Base-by-base conservation (phyloP, 179 eudicot species). In the Patellifolia procumbens region DNA sequence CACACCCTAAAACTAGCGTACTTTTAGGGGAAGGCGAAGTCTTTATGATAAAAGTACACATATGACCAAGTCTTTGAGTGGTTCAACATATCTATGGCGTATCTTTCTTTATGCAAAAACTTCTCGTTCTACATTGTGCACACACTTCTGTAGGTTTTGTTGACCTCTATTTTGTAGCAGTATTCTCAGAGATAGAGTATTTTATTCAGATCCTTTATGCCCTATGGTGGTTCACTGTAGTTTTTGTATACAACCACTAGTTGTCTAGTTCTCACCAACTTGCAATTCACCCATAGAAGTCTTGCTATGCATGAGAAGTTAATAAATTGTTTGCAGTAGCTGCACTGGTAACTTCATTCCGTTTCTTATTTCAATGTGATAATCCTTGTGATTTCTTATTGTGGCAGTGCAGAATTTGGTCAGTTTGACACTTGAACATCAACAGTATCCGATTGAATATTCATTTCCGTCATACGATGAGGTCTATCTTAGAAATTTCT, bases 371-470 rank as follows among this genome's bases (percentile, higher is more conserved):
- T 75, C 67, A 26, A 63, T 32, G 19, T 61, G 46, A 63, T 72
- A 76, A 77, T 74, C 35, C 35, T 52, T 64, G 49, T 39, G 42
- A 51, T 78, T 81, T 73, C 35, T 68, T 68, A 17, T 77, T 72
- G 86, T 87, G 89, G 83, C 81, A 73, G 78, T 85, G 87, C 97
- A 95, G 99, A 86, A 60, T 79, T 83, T 96, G 85, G 89, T 96
- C 55, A 81, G 83, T 60, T 81, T 88, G 83, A 96, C 99, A 35
- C 74, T 88, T 79, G 91, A 80, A 65, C 97, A 93, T 74, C 96
- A 88, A 51, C 82, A 46, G 7, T 90, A 91, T 81, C 75, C 86
- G n/a, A 67, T 78, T 74, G 89, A 84, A 72, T 95, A 88, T 85
- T 76, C 87, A 66, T 87, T 95, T 79, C 99, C 97, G 11, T 89